Conservation (phyloP, 805 yeast genomes). For the Saturnispora diversa region DNA sequence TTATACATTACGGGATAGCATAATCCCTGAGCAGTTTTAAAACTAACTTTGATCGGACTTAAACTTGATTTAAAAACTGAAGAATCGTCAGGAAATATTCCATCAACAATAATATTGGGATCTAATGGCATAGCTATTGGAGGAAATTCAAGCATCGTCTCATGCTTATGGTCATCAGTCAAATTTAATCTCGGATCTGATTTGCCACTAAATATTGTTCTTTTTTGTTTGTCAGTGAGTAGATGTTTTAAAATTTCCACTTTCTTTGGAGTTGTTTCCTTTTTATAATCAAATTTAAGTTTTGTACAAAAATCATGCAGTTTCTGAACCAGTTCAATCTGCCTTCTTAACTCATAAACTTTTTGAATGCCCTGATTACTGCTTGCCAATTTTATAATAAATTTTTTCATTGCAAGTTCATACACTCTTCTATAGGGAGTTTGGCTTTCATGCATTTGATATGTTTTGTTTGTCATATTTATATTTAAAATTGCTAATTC, state of each 20-base stretch:
- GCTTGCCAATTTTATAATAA: conserved; percentile 21
- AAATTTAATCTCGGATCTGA: conserved; percentile 6
- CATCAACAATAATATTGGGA: conserved; percentile 66
- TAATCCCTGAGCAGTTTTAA: conserved; percentile 39
- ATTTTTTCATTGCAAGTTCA: conserved; percentile 25
- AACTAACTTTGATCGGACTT: conserved; percentile 77
- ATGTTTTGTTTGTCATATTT: no score
- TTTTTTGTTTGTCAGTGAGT: conserved; percentile 44
- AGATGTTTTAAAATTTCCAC: conserved; percentile 57
- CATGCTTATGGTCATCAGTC: conserved; percentile 15
- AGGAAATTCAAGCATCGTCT: conserved; percentile 31
- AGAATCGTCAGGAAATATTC: conserved; percentile 70
- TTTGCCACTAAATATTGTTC: conserved; percentile 20
- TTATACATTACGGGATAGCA: conserved; percentile 83
- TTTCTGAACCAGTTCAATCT: conserved; percentile 59
- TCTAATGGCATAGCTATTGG: conserved; percentile 75
- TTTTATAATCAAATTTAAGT: conserved; percentile 46
- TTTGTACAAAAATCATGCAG: conserved; percentile 58
- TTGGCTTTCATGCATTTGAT: neutral
- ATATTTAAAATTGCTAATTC: conserved; percentile 12
- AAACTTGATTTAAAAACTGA: conserved; percentile 86
- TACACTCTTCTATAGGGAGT: conserved; percentile 15
- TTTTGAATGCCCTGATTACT: conserved; percentile 24
- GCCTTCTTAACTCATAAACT: conserved; percentile 33
- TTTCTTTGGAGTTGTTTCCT: conserved; percentile 73